These are phyloP conservation scores for Fusarium sp. DNA, from an alignment of 2,329 filamentous ascomycete species.

Conservation along the genomic window DNA sequence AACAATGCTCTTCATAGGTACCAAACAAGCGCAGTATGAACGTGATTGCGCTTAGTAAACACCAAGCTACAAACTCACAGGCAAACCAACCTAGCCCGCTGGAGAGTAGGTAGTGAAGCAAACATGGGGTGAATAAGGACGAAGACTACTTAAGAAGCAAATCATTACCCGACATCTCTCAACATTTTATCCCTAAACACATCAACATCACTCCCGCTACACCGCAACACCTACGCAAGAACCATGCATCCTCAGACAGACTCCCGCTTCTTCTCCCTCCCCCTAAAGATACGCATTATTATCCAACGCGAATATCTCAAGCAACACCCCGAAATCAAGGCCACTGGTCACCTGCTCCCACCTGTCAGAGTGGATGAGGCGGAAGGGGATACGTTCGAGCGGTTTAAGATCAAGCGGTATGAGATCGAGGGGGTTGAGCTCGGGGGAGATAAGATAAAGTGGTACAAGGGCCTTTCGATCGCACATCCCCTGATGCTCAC, in stretches of 20 bases:
- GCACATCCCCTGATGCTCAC: not conserved
- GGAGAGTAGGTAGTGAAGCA: too few species aligned
- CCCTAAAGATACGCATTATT: not conserved
- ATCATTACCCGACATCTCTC: not conserved
- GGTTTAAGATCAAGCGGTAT: too few species aligned
- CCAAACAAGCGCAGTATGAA: too few species aligned
- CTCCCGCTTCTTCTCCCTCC: not conserved
- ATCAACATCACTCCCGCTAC: not conserved
- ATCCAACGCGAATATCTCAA: not conserved
- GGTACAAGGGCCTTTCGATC: not conserved
- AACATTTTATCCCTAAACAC: not conserved
- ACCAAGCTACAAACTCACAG: not conserved
- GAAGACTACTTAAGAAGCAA: not conserved
- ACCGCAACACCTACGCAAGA: not conserved
- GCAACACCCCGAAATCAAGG: not conserved
- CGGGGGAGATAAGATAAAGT: not conserved
- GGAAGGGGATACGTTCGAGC: too few species aligned
- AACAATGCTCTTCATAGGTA: not conserved
- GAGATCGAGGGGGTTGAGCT: too few species aligned
- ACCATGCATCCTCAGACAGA: not conserved
- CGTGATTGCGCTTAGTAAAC: not conserved
- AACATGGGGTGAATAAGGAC: not conserved
- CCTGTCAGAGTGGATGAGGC: too few species aligned
- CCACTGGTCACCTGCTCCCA: not conserved
- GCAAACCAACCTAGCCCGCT: not conserved